Conservation (phyloP, 768 basidiomycete genomes). For the Pisolithus sp. region DNA sequence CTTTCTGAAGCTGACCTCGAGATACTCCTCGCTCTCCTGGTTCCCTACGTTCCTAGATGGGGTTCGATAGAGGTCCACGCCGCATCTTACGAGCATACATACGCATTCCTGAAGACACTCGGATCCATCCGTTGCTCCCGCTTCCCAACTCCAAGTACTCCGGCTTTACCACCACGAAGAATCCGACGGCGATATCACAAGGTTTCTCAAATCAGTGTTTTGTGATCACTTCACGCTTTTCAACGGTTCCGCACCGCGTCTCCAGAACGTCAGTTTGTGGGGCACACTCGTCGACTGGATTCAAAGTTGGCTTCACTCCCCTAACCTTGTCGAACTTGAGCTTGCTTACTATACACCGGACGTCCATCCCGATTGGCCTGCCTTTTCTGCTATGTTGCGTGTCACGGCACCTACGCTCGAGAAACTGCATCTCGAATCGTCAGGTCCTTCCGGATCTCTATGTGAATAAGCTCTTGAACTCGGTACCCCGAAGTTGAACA, state of each 20-base stretch:
- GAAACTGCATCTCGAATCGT: constrained; percentile 45
- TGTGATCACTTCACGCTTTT: constrained; percentile 43
- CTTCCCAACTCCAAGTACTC: constrained; percentile 49
- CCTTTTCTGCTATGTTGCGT: constrained; percentile 47
- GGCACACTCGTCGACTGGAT: constrained; percentile 70
- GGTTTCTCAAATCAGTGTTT: constrained; percentile 18
- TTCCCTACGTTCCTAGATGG: constrained; percentile 53
- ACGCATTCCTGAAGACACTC: constrained; percentile 36
- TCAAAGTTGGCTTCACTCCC: constrained; percentile 26
- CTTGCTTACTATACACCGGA: constrained; percentile 57
- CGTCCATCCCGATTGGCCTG: constrained; percentile 53
- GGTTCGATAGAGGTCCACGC: constrained; percentile 42
- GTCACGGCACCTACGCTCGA: constrained; percentile 51
- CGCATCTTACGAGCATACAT: constrained; percentile 42
- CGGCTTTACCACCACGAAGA: constrained; percentile 49
- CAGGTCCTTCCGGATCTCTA: constrained; percentile 47
- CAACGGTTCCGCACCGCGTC: constrained; percentile 44
- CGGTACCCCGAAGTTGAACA: constrained; percentile 12
- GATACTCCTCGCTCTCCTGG: constrained; percentile 31
- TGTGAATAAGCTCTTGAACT: constrained; percentile 29
- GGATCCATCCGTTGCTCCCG: constrained; percentile 31
- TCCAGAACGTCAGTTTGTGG: constrained; percentile 49
- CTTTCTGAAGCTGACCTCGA: constrained; percentile 16
- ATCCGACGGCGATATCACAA: constrained; percentile 30
- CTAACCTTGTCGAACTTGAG: constrained; percentile 42